These are phyloP conservation scores for Podospora bellae-mahoneyi DNA, from an alignment of 495 filamentous ascomycete genomes.

Conservation along the genomic window DNA sequence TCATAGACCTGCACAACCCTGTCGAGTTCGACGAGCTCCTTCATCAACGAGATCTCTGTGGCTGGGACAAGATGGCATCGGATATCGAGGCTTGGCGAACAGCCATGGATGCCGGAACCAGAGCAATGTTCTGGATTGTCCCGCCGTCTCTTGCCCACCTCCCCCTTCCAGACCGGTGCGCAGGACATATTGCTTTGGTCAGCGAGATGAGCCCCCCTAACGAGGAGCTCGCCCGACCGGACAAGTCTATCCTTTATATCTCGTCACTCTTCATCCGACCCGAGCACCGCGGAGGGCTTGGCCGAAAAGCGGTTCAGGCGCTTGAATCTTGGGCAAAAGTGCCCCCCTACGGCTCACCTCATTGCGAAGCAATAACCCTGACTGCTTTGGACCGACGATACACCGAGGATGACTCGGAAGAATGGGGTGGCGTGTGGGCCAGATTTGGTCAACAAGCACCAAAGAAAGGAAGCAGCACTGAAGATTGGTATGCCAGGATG, in stretches of 20 bases:
- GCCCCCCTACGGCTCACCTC: conserved; percentile 9
- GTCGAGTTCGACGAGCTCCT: conserved; percentile 11
- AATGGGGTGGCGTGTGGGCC: conserved; percentile 7
- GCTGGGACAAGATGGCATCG: conserved; percentile 1
- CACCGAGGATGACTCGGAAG: conserved; percentile 14
- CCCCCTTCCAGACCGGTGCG: conserved; percentile 4
- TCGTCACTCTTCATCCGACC: conserved; percentile 13
- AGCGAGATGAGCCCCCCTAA: background rate
- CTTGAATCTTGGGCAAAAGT: background rate
- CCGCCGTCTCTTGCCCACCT: background rate
- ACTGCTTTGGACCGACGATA: conserved; percentile 9
- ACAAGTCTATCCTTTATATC: conserved; percentile 5
- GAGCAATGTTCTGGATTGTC: conserved; percentile 15
- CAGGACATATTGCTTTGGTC: conserved; percentile 13
- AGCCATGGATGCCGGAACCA: conserved; percentile 7
- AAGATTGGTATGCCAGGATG: conserved; percentile 21
- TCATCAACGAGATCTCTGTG: conserved; percentile 13
- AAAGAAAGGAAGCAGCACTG: conserved; percentile 8
- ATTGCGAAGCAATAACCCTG: conserved; percentile 9
- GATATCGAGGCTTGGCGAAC: conserved; percentile 6
- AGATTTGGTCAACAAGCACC: background rate
- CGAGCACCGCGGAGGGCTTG: conserved; percentile 1
- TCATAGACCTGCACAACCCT: background rate
- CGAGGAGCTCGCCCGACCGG: background rate
- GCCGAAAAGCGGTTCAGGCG: background rate